These are phyloP conservation scores for Citrus mangshanensis DNA, from an alignment of 345 rosid genomes.

Conservation along the genomic window DNA sequence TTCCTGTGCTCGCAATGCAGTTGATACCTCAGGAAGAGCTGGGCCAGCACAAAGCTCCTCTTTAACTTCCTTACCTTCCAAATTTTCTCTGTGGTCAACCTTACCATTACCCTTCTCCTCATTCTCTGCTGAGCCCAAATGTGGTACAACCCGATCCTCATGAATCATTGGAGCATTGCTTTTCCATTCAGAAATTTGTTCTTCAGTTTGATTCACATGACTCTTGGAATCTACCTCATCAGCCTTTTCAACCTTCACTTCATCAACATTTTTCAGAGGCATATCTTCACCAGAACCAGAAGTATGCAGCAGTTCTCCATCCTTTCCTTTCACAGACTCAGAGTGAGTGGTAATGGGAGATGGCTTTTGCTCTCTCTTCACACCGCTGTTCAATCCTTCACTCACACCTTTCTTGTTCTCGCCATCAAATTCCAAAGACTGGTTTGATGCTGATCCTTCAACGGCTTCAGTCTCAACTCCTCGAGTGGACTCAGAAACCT, in stretches of 20 bases:
- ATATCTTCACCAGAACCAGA: slow-evolving; percentile 25
- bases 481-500: slow-evolving; percentile 19
- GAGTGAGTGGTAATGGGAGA: slow-evolving; percentile 13
- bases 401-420: slow-evolving; percentile 20
- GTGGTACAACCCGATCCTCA: slow-evolving; percentile 10
- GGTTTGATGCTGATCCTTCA: slow-evolving; percentile 22
- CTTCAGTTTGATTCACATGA: slow-evolving; percentile 11
- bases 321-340: slow-evolving; percentile 26
- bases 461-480: slow-evolving; percentile 25
- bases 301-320: slow-evolving; percentile 16
- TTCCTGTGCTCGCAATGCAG: slow-evolving; percentile 16
- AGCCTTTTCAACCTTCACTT: slow-evolving; percentile 33
- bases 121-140: slow-evolving; percentile 21
- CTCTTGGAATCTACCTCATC: slow-evolving; percentile 19
- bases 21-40: slow-evolving; percentile 13
- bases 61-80: slow-evolving; percentile 19
- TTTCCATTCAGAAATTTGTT: slow-evolving; percentile 27
- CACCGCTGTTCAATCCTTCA: slow-evolving; percentile 13
- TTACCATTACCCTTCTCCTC: slow-evolving; percentile 28
- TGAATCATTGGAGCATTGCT: slow-evolving; percentile 13
- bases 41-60: slow-evolving; percentile 18
- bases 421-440: slow-evolving; percentile 17
- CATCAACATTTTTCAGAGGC: slow-evolving; percentile 19
- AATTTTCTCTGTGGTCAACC: slow-evolving; percentile 29
- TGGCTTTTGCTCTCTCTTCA: slow-evolving; percentile 31